Evolutionary conservation across 805 yeast species (phyloP).

Genomic region (Grigorovia transvaalensis): DNA sequence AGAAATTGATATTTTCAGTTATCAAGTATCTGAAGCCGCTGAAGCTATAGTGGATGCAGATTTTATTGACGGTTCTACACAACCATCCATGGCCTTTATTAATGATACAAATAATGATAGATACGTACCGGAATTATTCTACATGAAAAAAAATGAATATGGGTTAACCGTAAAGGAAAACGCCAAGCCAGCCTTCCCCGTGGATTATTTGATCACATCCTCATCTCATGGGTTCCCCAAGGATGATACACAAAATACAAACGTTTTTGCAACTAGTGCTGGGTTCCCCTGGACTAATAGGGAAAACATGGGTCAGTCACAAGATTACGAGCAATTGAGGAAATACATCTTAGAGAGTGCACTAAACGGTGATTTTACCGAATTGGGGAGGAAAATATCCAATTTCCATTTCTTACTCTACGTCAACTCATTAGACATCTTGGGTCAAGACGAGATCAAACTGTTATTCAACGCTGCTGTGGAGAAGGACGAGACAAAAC

Average conservation of each 20-base stretch:
- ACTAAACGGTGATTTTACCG: slow-evolving; percentile 23
- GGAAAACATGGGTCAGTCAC: slow-evolving; percentile 61
- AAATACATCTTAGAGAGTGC: slow-evolving; percentile 33
- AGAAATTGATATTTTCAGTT: slow-evolving; percentile 82
- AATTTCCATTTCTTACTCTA: slow-evolving; percentile 72
- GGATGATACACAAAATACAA: slow-evolving; percentile 23
- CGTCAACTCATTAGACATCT: slow-evolving; percentile 44
- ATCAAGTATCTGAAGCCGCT: slow-evolving; percentile 80
- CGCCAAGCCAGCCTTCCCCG: slow-evolving; percentile 88
- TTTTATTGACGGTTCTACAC: slow-evolving; percentile 76
- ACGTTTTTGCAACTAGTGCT: slow-evolving; percentile 37
- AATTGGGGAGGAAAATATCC: slow-evolving; percentile 33
- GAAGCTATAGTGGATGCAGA: slow-evolving; percentile 85
- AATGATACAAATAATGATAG: slow-evolving; percentile 61
- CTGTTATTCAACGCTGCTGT: slow-evolving; percentile 41
- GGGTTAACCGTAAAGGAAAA: slow-evolving; percentile 76
- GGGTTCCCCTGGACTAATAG: slow-evolving; percentile 74
- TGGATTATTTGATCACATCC: slow-evolving; percentile 79
- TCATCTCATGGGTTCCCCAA: slow-evolving; percentile 89
- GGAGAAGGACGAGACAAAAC: slow-evolving; percentile 31
- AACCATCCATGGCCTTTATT: slow-evolving; percentile 77
- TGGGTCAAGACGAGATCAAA: slow-evolving; percentile 45
- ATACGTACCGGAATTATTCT: slow-evolving; percentile 92
- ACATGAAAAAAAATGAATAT: slow-evolving; percentile 77
- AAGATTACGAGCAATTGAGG: slow-evolving; percentile 48